phyloP scores from a whole-genome alignment of 1,284 basidiomycete species.

The Cutaneotrichosporon sp. region DNA sequence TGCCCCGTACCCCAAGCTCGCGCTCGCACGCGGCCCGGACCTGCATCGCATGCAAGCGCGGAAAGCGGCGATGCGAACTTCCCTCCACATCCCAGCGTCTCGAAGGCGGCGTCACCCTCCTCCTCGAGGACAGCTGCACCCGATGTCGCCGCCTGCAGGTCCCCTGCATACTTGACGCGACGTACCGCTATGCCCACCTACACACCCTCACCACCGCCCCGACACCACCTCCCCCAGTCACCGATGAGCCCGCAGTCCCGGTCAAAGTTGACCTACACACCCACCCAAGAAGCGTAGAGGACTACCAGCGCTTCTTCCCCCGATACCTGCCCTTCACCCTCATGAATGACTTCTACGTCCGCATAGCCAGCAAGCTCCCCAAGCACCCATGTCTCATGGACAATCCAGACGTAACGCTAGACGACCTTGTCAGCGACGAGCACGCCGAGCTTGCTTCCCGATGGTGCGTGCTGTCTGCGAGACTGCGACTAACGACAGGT shows the following conservation, averaged over 20 bases:
- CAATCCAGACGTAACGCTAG: background rate
- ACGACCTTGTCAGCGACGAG: constrained; percentile 6
- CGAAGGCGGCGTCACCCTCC: background rate
- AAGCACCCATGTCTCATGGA: background rate
- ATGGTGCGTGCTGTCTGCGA: background rate
- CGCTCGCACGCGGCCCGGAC: constrained; percentile 5
- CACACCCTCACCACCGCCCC: constrained; percentile 1
- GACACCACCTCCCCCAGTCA: background rate
- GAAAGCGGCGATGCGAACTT: constrained; percentile 6
- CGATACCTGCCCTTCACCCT: constrained; percentile 12
- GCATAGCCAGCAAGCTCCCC: background rate
- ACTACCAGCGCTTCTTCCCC: constrained; percentile 13
- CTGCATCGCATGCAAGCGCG: constrained; percentile 4
- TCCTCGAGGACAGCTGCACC: background rate
- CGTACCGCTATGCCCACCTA: constrained; percentile 2
- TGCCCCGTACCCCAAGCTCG: background rate
- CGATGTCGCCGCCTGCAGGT: background rate
- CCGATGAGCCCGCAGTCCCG: background rate
- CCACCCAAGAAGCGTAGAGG: constrained; percentile 3
- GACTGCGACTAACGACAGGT: constrained; percentile 1
- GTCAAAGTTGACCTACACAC: constrained; percentile 1
- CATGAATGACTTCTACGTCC: constrained; percentile 9
- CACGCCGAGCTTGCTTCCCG: background rate
- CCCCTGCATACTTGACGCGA: constrained; percentile 1
- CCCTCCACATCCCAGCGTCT: background rate